Percentiles rank a stretch among this genome's conserved stretches.
These are phyloP conservation scores for Fraxinus americana DNA, from an alignment of 257 asterid genomes.

Conservation along the genomic window DNA sequence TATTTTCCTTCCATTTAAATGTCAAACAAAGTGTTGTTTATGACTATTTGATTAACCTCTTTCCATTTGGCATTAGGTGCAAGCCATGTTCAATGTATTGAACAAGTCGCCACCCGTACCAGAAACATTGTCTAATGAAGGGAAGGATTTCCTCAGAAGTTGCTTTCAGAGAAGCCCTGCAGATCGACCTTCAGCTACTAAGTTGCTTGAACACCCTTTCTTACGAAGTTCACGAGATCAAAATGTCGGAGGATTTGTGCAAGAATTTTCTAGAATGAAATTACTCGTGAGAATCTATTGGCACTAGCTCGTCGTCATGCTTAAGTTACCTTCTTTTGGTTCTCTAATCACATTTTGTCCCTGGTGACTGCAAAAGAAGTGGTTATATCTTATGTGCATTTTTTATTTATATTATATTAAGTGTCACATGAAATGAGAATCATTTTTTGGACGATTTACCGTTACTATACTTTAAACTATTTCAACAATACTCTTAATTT, in stretches of 20 bases:
- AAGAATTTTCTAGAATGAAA: conserved; percentile 46
- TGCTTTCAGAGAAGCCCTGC: conserved; percentile 76
- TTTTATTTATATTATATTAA: background rate
- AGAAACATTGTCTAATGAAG: conserved; percentile 62
- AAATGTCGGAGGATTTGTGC: conserved; percentile 33
- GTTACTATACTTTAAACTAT: no score
- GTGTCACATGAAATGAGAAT: no score
- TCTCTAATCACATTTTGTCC: background rate
- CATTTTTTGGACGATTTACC: no score
- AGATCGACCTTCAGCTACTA: conserved; percentile 70
- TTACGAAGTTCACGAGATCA: conserved; percentile 48
- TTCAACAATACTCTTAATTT: no score
- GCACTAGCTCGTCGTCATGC: conserved; percentile 9
- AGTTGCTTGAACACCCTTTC: conserved; percentile 73
- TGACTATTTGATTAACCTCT: conserved; percentile 9
- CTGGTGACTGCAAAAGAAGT: background rate
- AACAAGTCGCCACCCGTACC: conserved; percentile 76
- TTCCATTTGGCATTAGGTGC: conserved; percentile 47
- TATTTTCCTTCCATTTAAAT: no score
- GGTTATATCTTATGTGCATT: background rate
- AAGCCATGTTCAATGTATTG: conserved; percentile 87
- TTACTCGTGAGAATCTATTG: conserved; percentile 40
- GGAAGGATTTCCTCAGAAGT: conserved; percentile 69
- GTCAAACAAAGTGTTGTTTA: background rate
- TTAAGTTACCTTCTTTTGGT: background rate